These are phyloP conservation scores for Starmerella tilneyi DNA, from an alignment of 805 yeast species.

Conservation along the genomic window DNA sequence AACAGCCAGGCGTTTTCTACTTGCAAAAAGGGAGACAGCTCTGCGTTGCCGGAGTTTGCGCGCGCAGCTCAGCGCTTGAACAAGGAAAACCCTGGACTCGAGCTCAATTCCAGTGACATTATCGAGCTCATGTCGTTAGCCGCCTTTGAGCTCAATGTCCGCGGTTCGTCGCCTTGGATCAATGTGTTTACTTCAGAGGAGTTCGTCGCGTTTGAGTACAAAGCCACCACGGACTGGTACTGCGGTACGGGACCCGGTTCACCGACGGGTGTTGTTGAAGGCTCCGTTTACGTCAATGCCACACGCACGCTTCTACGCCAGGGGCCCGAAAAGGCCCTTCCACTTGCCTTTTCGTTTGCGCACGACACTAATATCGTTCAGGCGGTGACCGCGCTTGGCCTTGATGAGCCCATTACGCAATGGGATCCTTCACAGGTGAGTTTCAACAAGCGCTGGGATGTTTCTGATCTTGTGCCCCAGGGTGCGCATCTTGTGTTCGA, in stretches of 20 bases:
- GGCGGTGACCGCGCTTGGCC: conserved; percentile 40
- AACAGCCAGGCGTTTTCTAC: conserved; percentile 1
- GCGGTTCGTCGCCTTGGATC: conserved; percentile 37
- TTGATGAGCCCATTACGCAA: conserved; percentile 35
- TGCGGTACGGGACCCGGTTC: conserved; percentile 29
- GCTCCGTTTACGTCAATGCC: conserved; percentile 42
- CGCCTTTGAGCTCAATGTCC: conserved; percentile 40
- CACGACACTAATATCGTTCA: conserved; percentile 52
- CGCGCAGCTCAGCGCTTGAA: conserved; percentile 25
- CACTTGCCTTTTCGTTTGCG: conserved; percentile 41
- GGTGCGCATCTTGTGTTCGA: conserved; percentile 29
- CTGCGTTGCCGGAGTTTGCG: conserved; percentile 14
- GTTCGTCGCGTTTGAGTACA: conserved; percentile 27
- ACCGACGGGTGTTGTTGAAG: conserved; percentile 30
- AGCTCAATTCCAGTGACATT: conserved; percentile 36
- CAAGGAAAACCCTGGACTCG: conserved; percentile 29
- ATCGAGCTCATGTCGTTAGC: conserved; percentile 37
- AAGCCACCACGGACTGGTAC: conserved; percentile 22
- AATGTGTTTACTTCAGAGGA: conserved; percentile 28
- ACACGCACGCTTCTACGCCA: conserved; percentile 39
- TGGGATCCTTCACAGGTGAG: conserved; percentile 34
- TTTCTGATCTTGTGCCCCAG: conserved; percentile 34
- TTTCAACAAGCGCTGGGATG: conserved; percentile 41
- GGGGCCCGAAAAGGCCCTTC: conserved; percentile 31
- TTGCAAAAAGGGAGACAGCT: background rate